Percentiles rank a stretch among this genome's conserved stretches.
Conservation (phyloP, 306 rosid species). For the Macrotyloma uniflorum region DNA sequence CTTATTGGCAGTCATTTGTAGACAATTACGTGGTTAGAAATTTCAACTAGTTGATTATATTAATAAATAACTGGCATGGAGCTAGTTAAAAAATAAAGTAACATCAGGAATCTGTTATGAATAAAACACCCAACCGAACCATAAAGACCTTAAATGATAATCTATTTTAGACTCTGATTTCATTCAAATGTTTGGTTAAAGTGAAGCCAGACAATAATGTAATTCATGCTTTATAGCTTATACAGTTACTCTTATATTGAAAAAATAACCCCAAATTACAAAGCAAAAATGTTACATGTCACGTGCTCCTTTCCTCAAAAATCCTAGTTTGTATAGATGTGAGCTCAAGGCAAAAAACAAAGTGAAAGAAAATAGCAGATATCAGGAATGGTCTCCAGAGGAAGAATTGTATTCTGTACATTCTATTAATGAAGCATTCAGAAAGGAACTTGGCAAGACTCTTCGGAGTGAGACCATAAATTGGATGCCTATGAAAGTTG, state of each 20-base stretch:
- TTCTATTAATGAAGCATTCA: slow-evolving; percentile 40
- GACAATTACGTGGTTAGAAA: too few species aligned
- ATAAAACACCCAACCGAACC: neutral
- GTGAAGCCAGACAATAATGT: neutral
- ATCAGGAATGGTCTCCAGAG: slow-evolving; percentile 44
- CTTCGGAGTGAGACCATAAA: slow-evolving; percentile 42
- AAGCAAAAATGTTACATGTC: slow-evolving; percentile 44
- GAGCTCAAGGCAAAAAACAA: neutral
- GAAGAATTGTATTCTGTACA: slow-evolving; percentile 61
- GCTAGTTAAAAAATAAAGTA: neutral
- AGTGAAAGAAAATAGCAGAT: slow-evolving; percentile 32
- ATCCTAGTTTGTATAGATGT: slow-evolving; percentile 22
- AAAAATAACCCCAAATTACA: slow-evolving; percentile 36
- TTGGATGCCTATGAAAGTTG: slow-evolving; percentile 44
- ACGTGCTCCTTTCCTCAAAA: slow-evolving; percentile 33
- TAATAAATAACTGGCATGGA: neutral
- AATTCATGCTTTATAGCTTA: slow-evolving; percentile 17
- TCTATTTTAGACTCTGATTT: neutral
- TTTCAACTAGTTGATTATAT: neutral
- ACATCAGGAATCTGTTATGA: neutral
- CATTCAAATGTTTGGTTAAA: slow-evolving; percentile 14
- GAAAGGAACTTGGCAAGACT: slow-evolving; percentile 44
- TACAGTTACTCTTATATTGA: slow-evolving; percentile 36
- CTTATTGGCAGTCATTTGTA: neutral
- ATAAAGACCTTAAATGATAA: neutral